These are phyloP conservation scores for Alternaria angustiovoidea DNA, from an alignment of 2,329 filamentous ascomycete genomes.

Conservation along the genomic window DNA sequence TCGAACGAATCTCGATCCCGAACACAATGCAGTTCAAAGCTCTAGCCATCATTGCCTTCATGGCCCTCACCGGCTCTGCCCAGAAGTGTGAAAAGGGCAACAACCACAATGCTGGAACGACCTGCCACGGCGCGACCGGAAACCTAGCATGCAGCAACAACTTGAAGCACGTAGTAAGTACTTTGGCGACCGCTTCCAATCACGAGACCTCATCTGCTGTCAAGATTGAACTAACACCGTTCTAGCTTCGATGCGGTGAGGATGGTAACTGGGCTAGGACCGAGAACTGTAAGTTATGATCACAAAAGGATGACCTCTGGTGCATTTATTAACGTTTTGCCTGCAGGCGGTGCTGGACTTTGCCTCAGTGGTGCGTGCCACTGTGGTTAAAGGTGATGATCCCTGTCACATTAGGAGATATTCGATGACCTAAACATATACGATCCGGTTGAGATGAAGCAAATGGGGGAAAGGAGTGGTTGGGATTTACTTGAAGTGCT, in stretches of 20 bases:
- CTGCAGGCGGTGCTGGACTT: neutral
- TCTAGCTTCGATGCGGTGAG: neutral
- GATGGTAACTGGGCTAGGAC: neutral
- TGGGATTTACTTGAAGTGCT: neutral
- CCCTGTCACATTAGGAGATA: neutral
- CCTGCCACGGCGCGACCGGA: neutral
- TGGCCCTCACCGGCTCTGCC: neutral
- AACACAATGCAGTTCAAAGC: neutral
- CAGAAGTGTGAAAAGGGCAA: neutral
- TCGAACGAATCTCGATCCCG: neutral
- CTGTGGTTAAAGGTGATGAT: neutral
- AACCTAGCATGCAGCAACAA: neutral
- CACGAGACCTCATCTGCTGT: neutral
- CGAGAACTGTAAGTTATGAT: neutral
- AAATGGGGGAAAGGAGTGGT: neutral
- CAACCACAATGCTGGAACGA: neutral
- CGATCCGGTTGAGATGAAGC: neutral
- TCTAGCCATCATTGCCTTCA: neutral
- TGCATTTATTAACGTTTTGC: neutral
- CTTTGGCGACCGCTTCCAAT: neutral
- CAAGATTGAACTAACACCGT: neutral
- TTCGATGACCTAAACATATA: neutral
- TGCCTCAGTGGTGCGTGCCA: neutral
- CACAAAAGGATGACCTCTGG: neutral
- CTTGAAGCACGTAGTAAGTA: neutral